These are phyloP conservation scores for Postia placenta DNA, from an alignment of 768 basidiomycete species.

Conservation along the genomic window DNA sequence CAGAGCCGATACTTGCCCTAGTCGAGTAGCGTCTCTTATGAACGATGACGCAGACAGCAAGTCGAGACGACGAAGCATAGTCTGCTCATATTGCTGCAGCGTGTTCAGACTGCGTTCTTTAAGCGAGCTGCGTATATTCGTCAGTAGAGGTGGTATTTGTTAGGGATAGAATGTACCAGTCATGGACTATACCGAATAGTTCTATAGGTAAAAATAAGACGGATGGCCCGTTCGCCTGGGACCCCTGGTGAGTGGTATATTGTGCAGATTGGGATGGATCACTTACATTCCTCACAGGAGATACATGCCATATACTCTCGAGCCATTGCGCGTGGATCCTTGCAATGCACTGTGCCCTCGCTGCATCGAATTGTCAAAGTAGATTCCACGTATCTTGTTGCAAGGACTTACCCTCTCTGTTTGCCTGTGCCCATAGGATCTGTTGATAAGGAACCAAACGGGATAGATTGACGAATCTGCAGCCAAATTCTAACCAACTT, in stretches of 20 bases:
- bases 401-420: constrained; percentile 32
- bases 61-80: constrained; percentile 10
- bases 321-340: constrained; percentile 38
- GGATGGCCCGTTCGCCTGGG: constrained; percentile 14
- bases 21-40: background rate
- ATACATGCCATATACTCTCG: constrained; percentile 37
- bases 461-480: constrained; percentile 19
- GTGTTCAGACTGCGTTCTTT: constrained; percentile 1
- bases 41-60: background rate
- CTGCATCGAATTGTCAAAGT: background rate
- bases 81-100: constrained; percentile 6
- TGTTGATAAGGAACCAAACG: constrained; percentile 52
- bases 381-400: background rate
- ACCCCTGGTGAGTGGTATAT: background rate
- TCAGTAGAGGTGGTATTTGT: background rate
- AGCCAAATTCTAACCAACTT: background rate
- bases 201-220: constrained; percentile 14
- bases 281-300: constrained; percentile 1
- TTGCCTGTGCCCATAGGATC: constrained; percentile 44
- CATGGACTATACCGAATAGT: constrained; percentile 9
- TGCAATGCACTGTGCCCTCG: background rate
- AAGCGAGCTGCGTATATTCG: constrained; percentile 3
- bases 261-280: background rate
- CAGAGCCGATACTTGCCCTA: constrained; percentile 2
- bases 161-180: constrained; percentile 11